Base-by-base conservation (phyloP, 2,329 filamentous ascomycete genomes). In the Herpotrichia juniperi region DNA sequence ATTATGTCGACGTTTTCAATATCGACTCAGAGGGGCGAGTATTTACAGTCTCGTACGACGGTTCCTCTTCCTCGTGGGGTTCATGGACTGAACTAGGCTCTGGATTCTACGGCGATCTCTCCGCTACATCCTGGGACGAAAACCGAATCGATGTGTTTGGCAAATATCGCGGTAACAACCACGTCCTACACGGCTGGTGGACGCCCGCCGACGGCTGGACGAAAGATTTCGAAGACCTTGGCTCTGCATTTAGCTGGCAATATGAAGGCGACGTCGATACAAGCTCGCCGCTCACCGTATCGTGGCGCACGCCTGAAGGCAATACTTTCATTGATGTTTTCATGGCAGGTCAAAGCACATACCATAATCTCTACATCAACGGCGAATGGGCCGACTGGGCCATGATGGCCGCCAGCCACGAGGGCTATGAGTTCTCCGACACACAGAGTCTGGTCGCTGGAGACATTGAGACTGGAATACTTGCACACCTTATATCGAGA, bases 61-160 rank as follows among this genome's bases (percentile, higher is more conserved):
- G 48, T 7, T 7, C 7, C 5, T 12, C 11, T 7, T 7, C 7
- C 5, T 12, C 11, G 3, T 57, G 51, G 51, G 50, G 54, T 28
- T 31, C 46, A 22, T 52, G 48, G 51, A 54, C 45, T 0, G 32
- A 54, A 12, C 35, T 57, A 3, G 54, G 46, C 2, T 12, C 21
- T 30, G 46, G 42, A 1, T 30, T 52, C 30, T 28, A 11, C 19
- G 26, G 51, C 26, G 54, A 57, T 2, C 31, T 57, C 4, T 30
- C 42, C 40, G 51, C 46, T 3, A 54, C 54, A 6, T 48, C 51
- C 1, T 57, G 51, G 51, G 48, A 40, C 24, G 48, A 52, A 16
- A 35, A 54, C 21, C n/a, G 54, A 11, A 51, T 57, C 37, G 54
- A 57, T 16, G 47, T 58, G 3, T 56, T 56, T 21, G 50, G 26